Percentiles rank a stretch among this genome's conserved stretches.
Evolutionary conservation across 2,329 filamentous ascomycete genomes (phyloP).

Genomic region (Laburnicola sp.): DNA sequence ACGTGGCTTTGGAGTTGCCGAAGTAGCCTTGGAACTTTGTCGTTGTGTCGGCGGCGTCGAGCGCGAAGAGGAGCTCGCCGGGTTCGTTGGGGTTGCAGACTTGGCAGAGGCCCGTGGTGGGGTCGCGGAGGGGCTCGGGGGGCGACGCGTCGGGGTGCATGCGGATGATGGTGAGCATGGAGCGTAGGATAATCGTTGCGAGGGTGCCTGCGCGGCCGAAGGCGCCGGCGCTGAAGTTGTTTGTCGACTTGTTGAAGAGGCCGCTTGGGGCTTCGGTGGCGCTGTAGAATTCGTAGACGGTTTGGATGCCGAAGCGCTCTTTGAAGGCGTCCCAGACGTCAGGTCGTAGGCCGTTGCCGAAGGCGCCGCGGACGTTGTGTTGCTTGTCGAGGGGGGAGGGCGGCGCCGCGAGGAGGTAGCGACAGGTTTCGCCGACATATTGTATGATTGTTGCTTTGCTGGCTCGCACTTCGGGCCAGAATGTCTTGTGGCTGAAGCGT

Average conservation of each 20-base stretch:
- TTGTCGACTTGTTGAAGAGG: conserved; percentile 57
- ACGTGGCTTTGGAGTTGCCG: conserved; percentile 44
- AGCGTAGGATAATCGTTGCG: conserved; percentile 54
- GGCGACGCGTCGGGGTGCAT: conserved; percentile 66
- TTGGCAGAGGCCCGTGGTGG: conserved; percentile 65
- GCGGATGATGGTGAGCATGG: conserved; percentile 63
- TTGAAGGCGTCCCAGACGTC: conserved; percentile 49
- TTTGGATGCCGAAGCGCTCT: conserved; percentile 43
- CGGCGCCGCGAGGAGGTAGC: conserved; percentile 44
- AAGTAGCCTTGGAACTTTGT: conserved; percentile 66
- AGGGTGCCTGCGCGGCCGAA: conserved; percentile 72
- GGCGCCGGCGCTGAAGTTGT: conserved; percentile 61
- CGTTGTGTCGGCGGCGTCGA: conserved; percentile 50
- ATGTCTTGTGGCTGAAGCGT: conserved; percentile 43
- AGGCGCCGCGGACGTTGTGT: conserved; percentile 38
- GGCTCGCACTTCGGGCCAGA: conserved; percentile 44
- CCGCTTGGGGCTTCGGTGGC: conserved; percentile 60
- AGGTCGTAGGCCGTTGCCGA: conserved; percentile 47
- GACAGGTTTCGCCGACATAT: conserved; percentile 47
- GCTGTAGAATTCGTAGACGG: conserved; percentile 46
- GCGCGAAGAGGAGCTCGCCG: conserved; percentile 66
- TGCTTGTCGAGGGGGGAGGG: conserved; percentile 34
- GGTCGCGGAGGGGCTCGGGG: conserved; percentile 63
- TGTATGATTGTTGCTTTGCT: conserved; percentile 45
- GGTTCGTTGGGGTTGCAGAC: conserved; percentile 65